Evolutionary conservation across 495 filamentous ascomycete genomes (phyloP).

Genomic region (Trichoderma erinaceum): DNA sequence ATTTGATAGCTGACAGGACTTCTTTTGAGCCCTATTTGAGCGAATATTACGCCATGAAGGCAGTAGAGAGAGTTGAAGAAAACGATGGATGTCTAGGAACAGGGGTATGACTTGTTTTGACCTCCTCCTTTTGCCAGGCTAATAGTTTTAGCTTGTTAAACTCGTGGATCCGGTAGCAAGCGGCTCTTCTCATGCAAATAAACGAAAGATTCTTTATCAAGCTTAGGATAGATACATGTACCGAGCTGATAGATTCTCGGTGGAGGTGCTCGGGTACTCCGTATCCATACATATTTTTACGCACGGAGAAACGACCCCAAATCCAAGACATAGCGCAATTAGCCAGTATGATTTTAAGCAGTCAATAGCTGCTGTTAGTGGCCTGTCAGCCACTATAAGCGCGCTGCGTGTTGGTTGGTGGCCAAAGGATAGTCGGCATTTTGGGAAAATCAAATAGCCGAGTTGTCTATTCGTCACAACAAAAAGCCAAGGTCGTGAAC

Average conservation of each 20-base stretch:
- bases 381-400: not conserved
- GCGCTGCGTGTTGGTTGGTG: not conserved
- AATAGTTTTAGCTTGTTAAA: not conserved
- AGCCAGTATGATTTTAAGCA: slow-evolving; percentile 10
- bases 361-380: not conserved
- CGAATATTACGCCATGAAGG: not conserved
- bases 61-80: not conserved
- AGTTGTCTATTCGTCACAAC: not conserved
- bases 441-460: slow-evolving; percentile 2
- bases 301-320: not conserved
- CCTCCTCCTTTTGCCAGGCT: not conserved
- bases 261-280: not conserved
- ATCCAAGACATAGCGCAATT: not conserved
- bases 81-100: not conserved
- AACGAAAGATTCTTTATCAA: no score
- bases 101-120: not conserved
- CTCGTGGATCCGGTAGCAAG: not conserved
- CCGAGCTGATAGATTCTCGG: no score
- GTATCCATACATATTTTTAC: not conserved
- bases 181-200: no score
- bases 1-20: not conserved
- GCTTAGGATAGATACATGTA: no score
- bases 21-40: not conserved
- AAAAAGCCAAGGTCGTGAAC: not conserved
- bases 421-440: not conserved